Conservation (phyloP, 306 rosid genomes). For the Gastrolobium villosum region DNA sequence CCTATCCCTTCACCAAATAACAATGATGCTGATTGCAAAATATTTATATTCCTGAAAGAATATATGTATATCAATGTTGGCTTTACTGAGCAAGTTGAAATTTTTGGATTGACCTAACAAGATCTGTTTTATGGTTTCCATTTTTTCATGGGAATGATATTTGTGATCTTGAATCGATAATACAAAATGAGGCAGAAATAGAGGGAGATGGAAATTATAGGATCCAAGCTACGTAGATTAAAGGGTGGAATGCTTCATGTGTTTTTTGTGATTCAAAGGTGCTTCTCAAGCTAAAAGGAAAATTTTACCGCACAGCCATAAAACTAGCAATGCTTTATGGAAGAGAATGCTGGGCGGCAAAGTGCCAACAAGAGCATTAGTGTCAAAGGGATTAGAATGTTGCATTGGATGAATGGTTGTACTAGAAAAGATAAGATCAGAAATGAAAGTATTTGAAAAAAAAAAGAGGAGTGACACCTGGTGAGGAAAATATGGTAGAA, state of each 20-base stretch:
- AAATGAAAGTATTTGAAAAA: background rate
- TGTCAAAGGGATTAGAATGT: background rate
- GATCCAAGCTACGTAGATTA: background rate
- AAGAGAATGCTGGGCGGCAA: background rate
- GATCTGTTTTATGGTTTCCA: background rate
- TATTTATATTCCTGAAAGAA: background rate
- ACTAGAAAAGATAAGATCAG: conserved; percentile 10
- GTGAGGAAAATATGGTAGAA: background rate
- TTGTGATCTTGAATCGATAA: background rate
- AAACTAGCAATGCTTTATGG: background rate
- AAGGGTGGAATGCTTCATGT: background rate
- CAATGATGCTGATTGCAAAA: conserved; percentile 16
- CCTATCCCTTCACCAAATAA: conserved; percentile 30
- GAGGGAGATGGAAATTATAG: background rate
- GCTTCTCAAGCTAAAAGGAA: background rate
- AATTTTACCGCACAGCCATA: background rate
- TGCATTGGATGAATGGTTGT: background rate
- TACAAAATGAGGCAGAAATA: background rate
- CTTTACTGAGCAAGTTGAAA: no score
- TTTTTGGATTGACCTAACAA: background rate
- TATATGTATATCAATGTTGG: no score
- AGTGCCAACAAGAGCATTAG: background rate
- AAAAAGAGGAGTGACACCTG: background rate
- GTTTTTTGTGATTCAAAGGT: conserved; percentile 20
- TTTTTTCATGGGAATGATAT: conserved; percentile 24